These are phyloP conservation scores for Cryptococcus neoformans DNA, from an alignment of 1,284 basidiomycete genomes.

Conservation along the genomic window DNA sequence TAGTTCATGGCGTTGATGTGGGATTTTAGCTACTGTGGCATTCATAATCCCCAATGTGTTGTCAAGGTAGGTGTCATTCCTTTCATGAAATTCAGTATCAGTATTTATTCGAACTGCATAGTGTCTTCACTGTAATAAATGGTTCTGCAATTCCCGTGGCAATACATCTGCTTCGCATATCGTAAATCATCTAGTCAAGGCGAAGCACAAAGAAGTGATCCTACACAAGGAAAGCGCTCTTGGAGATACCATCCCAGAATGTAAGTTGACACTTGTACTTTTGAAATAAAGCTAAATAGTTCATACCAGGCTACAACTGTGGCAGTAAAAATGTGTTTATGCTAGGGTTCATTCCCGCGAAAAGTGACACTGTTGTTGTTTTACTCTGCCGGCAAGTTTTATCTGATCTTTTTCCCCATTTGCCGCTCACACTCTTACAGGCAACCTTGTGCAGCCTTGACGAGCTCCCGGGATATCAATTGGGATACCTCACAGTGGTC, in stretches of 20 bases:
- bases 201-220: conserved; percentile 98
- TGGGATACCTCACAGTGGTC: conserved; percentile 99
- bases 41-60: conserved; percentile 94
- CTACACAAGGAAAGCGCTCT: conserved; percentile 92
- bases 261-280: conserved; percentile 41
- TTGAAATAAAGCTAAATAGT: conserved; percentile 19
- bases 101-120: conserved; percentile 10
- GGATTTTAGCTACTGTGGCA: conserved; percentile 84
- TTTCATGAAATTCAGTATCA: background rate
- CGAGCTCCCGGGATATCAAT: conserved; percentile 86
- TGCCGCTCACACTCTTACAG: conserved; percentile 50
- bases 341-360: conserved; percentile 98
- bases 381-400: conserved; percentile 82
- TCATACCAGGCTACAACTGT: conserved; percentile 73
- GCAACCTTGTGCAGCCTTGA: conserved; percentile 93
- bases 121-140: conserved; percentile 92
- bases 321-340: conserved; percentile 99
- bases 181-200: conserved; percentile 97
- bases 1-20: too few species aligned
- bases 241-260: conserved; percentile 96
- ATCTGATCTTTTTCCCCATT: conserved; percentile 50
- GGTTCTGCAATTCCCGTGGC: conserved; percentile 99
- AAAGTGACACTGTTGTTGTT: conserved; percentile 98
- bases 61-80: conserved; percentile 60
- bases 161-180: conserved; percentile 98